Conservation (phyloP, 1,284 basidiomycete species). For the Volvariella volvacea region DNA sequence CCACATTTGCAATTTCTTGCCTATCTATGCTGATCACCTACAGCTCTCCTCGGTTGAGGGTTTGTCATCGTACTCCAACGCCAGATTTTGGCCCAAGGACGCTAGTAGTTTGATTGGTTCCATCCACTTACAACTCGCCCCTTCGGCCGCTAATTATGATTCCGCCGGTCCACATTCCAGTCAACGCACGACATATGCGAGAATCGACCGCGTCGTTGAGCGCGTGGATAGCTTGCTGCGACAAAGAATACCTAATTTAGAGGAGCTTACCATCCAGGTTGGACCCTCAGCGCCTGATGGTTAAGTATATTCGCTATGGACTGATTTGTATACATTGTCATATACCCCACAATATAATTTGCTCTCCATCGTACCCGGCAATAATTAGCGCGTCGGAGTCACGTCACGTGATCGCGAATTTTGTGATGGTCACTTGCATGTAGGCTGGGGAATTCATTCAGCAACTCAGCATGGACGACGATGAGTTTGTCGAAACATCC, state of each 20-base stretch:
- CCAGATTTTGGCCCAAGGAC: slow-evolving; percentile 97
- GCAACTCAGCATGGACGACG: slow-evolving; percentile 14
- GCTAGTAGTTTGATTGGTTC: slow-evolving; percentile 81
- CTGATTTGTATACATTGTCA: too few relatives aligned
- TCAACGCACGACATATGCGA: slow-evolving; percentile 44
- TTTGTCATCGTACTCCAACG: slow-evolving; percentile 71
- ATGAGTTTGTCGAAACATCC: slow-evolving; percentile 54
- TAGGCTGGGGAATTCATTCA: too few relatives aligned
- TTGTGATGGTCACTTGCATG: too few relatives aligned
- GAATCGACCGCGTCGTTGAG: slow-evolving; percentile 66
- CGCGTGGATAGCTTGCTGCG: slow-evolving; percentile 70
- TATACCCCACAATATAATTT: too few relatives aligned
- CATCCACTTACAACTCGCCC: slow-evolving; percentile 78
- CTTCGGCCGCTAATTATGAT: slow-evolving; percentile 49
- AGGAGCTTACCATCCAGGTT: slow-evolving; percentile 85
- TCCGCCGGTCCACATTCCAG: slow-evolving; percentile 44
- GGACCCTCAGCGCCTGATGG: slow-evolving; percentile 23
- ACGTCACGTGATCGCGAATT: slow-evolving; percentile 1
- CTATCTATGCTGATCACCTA: background rate
- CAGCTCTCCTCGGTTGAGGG: slow-evolving; percentile 60
- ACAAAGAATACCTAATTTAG: slow-evolving; percentile 68
- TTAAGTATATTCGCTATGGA: too few relatives aligned
- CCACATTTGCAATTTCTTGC: slow-evolving; percentile 1
- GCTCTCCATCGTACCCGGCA: too few relatives aligned
- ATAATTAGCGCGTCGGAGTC: too few relatives aligned